Base-by-base conservation (phyloP, 768 basidiomycete genomes). In the Xerocomellus dryophilus region DNA sequence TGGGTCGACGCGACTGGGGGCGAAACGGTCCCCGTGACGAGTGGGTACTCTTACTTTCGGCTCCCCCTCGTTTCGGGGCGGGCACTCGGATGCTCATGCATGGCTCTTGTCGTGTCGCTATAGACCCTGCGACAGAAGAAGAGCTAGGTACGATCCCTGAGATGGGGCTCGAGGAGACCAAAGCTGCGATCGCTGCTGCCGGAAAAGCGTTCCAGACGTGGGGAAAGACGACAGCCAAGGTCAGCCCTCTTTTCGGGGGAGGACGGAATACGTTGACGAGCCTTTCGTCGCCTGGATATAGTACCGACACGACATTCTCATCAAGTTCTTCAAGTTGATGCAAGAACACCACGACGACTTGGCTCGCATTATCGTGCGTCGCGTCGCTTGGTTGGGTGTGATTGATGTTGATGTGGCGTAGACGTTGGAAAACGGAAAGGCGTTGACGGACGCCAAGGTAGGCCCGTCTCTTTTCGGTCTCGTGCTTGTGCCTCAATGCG, bases 371-470 rank as follows among this genome's bases (percentile, higher is more conserved):
- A 91, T 97, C 60, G 92, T 90, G 47, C 66, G 86, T 75, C 20
- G 32, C 23, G 7, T 48, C 15, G 36, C 21, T 38, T 45, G 20
- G 38, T 34, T 25, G 32, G 45, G 17, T 42, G 31, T 48, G 32
- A 27, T 58, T 43, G 42, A 55, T 25, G 35, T 39, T 61, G 32
- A 63, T 55, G 3, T 43, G 47, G 42, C 44, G 36, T 69, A 93
- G 91, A 95, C 93, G 7, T 73, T 94, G 55, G 97, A 99, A 75
- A 99, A 99, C 65, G 97, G 97, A 34, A 99, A 98, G 74, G 80
- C 93, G 8, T 74, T 97, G 41, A 74, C 76, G 0, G 94, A 98
- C 60, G 90, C 82, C 34, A 88, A 90, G 81, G 90, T 88, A 57
- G 2, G 47, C 39, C 27, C 14, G 44, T 43, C 50, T 27, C 7